Conservation (phyloP, 371 early-diverging fungal species). For the Mortierella sp. region DNA sequence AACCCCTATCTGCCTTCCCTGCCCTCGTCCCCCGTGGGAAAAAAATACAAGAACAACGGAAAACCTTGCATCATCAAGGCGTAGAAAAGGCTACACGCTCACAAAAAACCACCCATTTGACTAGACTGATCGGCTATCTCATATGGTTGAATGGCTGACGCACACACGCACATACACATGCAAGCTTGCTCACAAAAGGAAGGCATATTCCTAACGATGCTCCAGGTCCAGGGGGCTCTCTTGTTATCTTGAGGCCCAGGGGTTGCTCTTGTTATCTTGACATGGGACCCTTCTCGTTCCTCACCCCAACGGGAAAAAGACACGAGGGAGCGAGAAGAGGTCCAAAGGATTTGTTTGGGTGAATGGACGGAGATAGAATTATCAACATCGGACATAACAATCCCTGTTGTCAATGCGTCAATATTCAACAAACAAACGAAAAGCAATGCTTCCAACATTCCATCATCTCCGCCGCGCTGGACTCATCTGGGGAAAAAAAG, state of each 20-base stretch:
- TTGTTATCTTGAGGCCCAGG: neutral
- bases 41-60: neutral
- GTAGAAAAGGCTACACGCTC: neutral
- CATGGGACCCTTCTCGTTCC: neutral
- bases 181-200: neutral
- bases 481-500: neutral
- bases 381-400: neutral
- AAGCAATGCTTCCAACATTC: neutral
- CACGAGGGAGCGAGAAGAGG: neutral
- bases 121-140: neutral
- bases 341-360: neutral
- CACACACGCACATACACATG: neutral
- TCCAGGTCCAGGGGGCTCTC: neutral
- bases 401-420: neutral
- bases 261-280: neutral
- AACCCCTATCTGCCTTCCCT: neutral
- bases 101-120: neutral
- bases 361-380: neutral
- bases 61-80: neutral
- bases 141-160: neutral
- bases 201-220: neutral
- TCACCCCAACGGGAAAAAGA: slow-evolving; percentile 5
- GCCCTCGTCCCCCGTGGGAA: neutral
- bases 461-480: neutral
- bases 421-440: neutral